Evolutionary conservation across 176 grass and related monocot species (phyloP).

Genomic region (Dendrocalamus sinicus): DNA sequence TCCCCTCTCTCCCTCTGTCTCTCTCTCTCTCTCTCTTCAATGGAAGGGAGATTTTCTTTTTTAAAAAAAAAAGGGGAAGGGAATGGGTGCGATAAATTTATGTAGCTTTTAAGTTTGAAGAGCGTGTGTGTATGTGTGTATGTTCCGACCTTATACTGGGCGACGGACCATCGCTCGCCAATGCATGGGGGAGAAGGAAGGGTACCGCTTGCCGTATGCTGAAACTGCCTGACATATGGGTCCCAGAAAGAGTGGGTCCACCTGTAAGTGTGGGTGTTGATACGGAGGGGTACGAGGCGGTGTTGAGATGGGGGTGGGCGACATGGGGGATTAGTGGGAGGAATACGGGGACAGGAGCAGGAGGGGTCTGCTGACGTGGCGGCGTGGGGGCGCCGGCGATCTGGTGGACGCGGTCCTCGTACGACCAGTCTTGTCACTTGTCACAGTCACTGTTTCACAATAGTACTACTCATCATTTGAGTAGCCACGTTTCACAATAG

Average conservation of each 20-base stretch:
- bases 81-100: constrained; percentile 27
- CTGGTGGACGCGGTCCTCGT: constrained; percentile 48
- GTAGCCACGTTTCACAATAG: too few species aligned
- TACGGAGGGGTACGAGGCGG: rapidly evolving
- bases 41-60: constrained; percentile 8
- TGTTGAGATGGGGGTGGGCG: constrained; percentile 34
- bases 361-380: constrained; percentile 37
- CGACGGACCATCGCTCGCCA: constrained; percentile 9
- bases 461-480: too few species aligned
- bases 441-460: background rate
- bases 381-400: background rate
- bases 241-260: rapidly evolving
- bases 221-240: background rate
- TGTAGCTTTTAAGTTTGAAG: constrained; percentile 7
- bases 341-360: background rate
- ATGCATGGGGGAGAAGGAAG: background rate
- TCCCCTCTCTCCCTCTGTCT: background rate
- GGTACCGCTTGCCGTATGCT: background rate
- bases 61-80: background rate
- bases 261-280: background rate
- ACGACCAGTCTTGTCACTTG: background rate
- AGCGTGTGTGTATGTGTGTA: constrained; percentile 26
- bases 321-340: constrained; percentile 42
- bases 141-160: constrained; percentile 40
- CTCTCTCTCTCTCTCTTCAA: background rate